phyloP scores from a whole-genome alignment of 176 grass and related monocot species.

The Hordeum marinum region DNA sequence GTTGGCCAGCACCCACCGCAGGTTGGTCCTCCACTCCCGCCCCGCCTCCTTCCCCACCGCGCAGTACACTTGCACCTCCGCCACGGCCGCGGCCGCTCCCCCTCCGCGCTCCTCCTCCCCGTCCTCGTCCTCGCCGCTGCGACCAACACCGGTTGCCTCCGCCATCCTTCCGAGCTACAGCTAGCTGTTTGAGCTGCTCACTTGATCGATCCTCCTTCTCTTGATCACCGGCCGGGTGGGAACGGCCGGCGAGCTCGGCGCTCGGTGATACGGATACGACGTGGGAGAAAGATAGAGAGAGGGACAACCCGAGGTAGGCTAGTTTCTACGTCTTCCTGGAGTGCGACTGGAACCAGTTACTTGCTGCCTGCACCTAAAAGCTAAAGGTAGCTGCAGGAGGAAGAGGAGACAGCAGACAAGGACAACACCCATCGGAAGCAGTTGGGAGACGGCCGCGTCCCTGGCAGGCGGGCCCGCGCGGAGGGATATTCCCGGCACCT shows the following conservation, averaged over 20 bases:
- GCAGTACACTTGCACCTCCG: conserved; percentile 30
- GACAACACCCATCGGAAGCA: background rate
- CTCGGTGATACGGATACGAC: background rate
- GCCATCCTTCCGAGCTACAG: background rate
- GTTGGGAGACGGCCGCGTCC: background rate
- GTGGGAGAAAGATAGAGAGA: no score
- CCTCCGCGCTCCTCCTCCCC: background rate
- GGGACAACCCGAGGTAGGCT: background rate
- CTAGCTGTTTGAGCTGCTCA: background rate
- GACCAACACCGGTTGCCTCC: background rate
- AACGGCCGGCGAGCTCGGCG: no score
- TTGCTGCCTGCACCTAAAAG: no score
- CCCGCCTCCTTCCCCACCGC: conserved; percentile 42
- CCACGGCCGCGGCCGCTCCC: no score
- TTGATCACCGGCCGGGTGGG: no score
- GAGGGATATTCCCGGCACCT: no score
- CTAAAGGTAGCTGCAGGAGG: background rate
- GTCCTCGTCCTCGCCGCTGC: background rate
- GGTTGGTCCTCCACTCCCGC: conserved; percentile 56
- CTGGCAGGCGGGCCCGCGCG: no score
- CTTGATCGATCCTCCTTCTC: background rate
- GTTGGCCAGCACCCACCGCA: conserved; percentile 57
- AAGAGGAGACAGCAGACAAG: background rate
- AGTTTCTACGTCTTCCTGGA: background rate
- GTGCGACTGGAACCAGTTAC: background rate